phyloP scores from a whole-genome alignment of 2,329 filamentous ascomycete genomes.

The Pseudogymnoascus sp. region DNA sequence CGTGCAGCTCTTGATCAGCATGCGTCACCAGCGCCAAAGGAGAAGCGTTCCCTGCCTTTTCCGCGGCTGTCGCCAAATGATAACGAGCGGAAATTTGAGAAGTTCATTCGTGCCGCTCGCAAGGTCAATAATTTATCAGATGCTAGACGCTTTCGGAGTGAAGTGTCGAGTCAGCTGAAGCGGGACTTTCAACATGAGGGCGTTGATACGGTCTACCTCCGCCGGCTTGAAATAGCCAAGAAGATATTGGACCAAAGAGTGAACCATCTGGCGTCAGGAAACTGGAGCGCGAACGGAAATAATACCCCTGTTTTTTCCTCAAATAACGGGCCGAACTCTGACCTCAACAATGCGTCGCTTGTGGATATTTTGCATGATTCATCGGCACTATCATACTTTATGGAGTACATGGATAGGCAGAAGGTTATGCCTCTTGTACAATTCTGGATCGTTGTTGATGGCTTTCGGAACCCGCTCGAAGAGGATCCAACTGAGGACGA shows the following conservation, averaged over 20 bases:
- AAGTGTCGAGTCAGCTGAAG: constrained; percentile 86
- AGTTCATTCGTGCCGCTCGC: constrained; percentile 82
- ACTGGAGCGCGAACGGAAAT: constrained; percentile 32
- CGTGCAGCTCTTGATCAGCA: constrained; percentile 90
- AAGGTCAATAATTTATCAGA: constrained; percentile 89
- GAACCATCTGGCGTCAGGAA: constrained; percentile 64
- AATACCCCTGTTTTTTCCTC: constrained; percentile 8
- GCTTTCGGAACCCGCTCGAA: constrained; percentile 88
- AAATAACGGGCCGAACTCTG: constrained; percentile 33
- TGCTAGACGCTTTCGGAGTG: constrained; percentile 82
- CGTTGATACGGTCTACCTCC: constrained; percentile 78
- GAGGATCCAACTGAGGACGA: constrained; percentile 65
- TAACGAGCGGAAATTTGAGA: constrained; percentile 86
- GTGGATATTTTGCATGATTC: constrained; percentile 83
- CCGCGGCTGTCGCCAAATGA: constrained; percentile 75
- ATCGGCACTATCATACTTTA: constrained; percentile 91
- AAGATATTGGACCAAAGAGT: constrained; percentile 84
- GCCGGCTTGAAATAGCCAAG: constrained; percentile 86
- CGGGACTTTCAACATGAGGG: constrained; percentile 69
- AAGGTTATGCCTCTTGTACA: constrained; percentile 82
- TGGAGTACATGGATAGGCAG: constrained; percentile 98
- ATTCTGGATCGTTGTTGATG: constrained; percentile 97
- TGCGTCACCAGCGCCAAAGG: constrained; percentile 68
- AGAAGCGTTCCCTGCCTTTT: constrained; percentile 57
- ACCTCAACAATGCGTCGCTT: constrained; percentile 66